Percentiles rank a stretch among this genome's conserved stretches.
Evolutionary conservation across 768 basidiomycete genomes (phyloP).

Genomic region (Tulasnella sp.): DNA sequence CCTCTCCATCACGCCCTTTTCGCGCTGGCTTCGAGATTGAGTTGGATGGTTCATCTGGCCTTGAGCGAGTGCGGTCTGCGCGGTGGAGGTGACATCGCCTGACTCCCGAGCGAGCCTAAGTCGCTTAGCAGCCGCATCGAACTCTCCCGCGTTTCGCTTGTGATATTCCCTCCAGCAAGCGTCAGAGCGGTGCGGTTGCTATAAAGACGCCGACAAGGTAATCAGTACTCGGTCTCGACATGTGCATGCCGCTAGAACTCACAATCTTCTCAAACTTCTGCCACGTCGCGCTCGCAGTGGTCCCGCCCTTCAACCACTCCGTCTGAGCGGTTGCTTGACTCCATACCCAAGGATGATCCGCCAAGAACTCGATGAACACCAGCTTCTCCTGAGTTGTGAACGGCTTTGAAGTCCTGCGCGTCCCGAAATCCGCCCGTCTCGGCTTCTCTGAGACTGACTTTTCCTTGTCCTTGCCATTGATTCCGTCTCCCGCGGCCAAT

Average conservation of each 20-base stretch:
- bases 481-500: too few relatives aligned
- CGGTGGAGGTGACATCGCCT: too few relatives aligned
- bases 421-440: too few relatives aligned
- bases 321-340: background rate
- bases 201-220: too few relatives aligned
- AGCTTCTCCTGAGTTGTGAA: slow-evolving; percentile 8
- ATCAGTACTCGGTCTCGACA: background rate
- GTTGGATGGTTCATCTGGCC: background rate
- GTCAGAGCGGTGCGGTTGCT: slow-evolving; percentile 12
- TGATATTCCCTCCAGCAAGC: slow-evolving; percentile 15
- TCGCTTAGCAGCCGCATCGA: slow-evolving; percentile 9
- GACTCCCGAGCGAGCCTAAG: background rate
- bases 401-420: background rate
- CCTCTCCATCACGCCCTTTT: too few relatives aligned
- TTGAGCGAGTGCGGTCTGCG: background rate
- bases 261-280: slow-evolving; percentile 8
- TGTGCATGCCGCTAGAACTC: too few relatives aligned
- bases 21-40: background rate
- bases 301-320: background rate
- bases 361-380: slow-evolving; percentile 14
- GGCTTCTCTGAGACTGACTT: too few relatives aligned
- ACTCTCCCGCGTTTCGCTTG: slow-evolving; percentile 3
- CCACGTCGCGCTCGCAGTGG: slow-evolving; percentile 12
- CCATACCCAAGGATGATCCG: slow-evolving; percentile 14
- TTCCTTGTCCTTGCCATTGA: too few relatives aligned